Percentiles rank a stretch among this genome's conserved stretches.
phyloP scores from a whole-genome alignment of 2,329 filamentous ascomycete species.

The Alternaria sp. region DNA sequence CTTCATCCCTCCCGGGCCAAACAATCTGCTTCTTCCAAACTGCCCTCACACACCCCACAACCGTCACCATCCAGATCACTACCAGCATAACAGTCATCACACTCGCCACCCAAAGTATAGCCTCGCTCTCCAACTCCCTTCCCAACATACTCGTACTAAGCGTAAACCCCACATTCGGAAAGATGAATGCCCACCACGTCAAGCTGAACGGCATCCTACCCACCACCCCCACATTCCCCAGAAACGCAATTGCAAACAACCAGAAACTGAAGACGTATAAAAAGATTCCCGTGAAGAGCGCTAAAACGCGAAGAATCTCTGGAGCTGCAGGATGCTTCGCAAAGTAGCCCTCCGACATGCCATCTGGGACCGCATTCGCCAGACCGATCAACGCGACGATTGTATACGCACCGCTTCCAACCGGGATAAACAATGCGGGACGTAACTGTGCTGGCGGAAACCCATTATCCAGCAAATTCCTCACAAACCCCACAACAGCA shows the following conservation, averaged over 20 bases:
- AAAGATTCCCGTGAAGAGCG: constrained; percentile 56
- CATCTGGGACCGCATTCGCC: constrained; percentile 58
- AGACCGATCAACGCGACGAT: constrained; percentile 73
- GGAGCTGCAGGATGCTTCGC: constrained; percentile 21
- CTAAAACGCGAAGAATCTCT: constrained; percentile 50
- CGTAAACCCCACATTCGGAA: constrained; percentile 50
- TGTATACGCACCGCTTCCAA: constrained; percentile 73
- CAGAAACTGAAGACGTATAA: constrained; percentile 68
- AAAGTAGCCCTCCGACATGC: constrained; percentile 35
- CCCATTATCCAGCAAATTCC: constrained; percentile 67
- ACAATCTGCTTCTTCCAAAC: too few relatives aligned
- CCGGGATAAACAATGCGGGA: constrained; percentile 74
- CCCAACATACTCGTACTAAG: constrained; percentile 46
- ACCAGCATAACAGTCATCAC: constrained; percentile 59
- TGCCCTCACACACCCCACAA: constrained; percentile 50
- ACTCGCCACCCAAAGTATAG: constrained; percentile 48
- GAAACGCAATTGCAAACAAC: constrained; percentile 54
- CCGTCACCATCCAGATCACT: constrained; percentile 59
- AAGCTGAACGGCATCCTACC: constrained; percentile 58
- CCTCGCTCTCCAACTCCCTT: constrained; percentile 37
- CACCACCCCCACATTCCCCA: constrained; percentile 28
- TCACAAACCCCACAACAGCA: constrained; percentile 72
- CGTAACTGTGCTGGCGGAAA: constrained; percentile 66
- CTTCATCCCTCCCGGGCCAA: too few relatives aligned
- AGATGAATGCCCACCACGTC: constrained; percentile 64